These are phyloP conservation scores for Coccomyxa sp. DNA, from an alignment of 139 green algal species.

Conservation along the genomic window DNA sequence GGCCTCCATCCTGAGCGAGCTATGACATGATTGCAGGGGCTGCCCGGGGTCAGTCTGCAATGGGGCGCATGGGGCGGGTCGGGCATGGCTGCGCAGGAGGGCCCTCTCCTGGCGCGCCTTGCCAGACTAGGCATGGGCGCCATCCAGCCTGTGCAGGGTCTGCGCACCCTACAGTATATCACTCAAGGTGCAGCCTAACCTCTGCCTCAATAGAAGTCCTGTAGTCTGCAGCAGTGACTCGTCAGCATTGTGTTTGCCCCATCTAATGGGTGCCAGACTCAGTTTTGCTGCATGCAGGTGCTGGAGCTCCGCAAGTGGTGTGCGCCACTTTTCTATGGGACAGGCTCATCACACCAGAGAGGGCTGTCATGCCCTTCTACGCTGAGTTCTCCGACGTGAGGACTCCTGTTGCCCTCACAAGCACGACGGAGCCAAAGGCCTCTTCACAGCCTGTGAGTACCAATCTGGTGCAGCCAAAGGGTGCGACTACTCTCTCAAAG, in stretches of 20 bases:
- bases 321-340: slow-evolving; percentile 8
- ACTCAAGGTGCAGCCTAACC: slow-evolving; percentile 15
- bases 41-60: slow-evolving; percentile 49
- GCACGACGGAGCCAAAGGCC: too few species aligned
- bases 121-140: slow-evolving; percentile 32
- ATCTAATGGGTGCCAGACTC: not conserved
- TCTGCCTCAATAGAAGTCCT: too few species aligned
- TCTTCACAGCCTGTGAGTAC: too few species aligned
- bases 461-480: too few species aligned
- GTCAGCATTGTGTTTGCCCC: not conserved
- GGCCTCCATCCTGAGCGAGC: too few species aligned
- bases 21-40: not conserved
- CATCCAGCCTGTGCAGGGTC: slow-evolving; percentile 33
- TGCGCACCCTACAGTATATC: slow-evolving; percentile 23
- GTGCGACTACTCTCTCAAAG: too few species aligned
- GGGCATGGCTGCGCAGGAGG: slow-evolving; percentile 72
- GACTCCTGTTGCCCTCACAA: too few species aligned
- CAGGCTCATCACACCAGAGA: slow-evolving; percentile 10
- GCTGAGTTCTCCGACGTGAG: slow-evolving; percentile 16
- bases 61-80: slow-evolving; percentile 84
- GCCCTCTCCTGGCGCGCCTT: slow-evolving; percentile 27
- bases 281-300: not conserved
- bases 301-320: not conserved
- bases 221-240: not conserved
- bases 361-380: slow-evolving; percentile 13